Base-by-base conservation (phyloP, 2,329 filamentous ascomycete species). In the Xylaria multiplex region DNA sequence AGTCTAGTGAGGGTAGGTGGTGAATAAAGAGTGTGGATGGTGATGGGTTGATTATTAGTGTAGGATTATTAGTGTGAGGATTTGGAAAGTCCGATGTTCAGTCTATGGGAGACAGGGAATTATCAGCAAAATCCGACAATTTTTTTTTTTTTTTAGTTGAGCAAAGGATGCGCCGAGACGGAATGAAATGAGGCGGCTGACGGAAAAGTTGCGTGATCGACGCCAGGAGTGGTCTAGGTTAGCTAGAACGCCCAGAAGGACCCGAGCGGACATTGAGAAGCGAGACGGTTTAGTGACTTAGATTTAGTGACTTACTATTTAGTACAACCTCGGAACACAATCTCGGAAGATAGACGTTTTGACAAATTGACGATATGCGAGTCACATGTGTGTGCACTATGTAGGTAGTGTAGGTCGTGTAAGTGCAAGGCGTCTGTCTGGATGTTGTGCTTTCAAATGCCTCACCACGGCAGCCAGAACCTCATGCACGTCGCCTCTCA, bases 151-250 rank as follows among this genome's bases (percentile, higher is more conserved):
- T 50, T 50, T 52, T 27, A 42, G 45, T 14, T 53, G n/a, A 35
- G 8, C 45, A 37, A 46, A 24, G 54, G 40, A 62, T 50, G 42
- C 54, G 65, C 62, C 58, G 58, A 62, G 62, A 16, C 61, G 58
- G 42, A 50, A 57, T 16, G 65, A 62, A 60, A 67, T 65, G 57
- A 65, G 37, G 48, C 58, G 58, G 65, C 61, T 67, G 58, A 68
- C 32, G 56, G 56, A 9, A 61, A 55, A 59, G 49, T 65, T 48
- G 65, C 65, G 62, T 68, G 65, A 68, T 68, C 58, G 49, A 56
- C 65, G 50, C 65, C 62, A 65, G 49, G 49, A 48, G 22, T 7
- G 13, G 53, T 24, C 53, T 55, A 55, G 53, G 27, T 27, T 27
- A 27, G 27, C 27, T 27, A 27, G 27, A 27, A 27, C 27, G 27